Conservation (phyloP, 2,329 filamentous ascomycete genomes). For the Colletotrichum tropicale region DNA sequence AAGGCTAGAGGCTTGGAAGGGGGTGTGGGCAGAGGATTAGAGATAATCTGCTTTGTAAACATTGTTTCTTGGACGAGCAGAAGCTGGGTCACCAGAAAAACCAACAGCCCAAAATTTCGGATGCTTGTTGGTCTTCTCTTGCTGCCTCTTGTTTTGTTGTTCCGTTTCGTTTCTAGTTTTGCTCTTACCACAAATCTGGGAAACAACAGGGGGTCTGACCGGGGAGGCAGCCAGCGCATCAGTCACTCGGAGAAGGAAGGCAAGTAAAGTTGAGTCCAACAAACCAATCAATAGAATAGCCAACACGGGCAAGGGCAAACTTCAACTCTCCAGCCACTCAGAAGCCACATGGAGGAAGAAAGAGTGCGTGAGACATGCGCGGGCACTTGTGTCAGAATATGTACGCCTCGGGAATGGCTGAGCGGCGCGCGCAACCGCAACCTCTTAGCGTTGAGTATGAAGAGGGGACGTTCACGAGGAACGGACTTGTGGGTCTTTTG, state of each 20-base stretch:
- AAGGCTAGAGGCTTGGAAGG: background rate
- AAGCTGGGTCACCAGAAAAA: background rate
- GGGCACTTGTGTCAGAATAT: constrained; percentile 13
- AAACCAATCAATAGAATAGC: background rate
- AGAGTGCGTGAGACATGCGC: constrained; percentile 5
- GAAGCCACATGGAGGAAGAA: background rate
- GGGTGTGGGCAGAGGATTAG: background rate
- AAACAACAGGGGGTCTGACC: background rate
- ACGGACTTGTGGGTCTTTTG: background rate
- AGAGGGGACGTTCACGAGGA: background rate
- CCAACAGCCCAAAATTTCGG: background rate
- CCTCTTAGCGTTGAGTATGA: background rate
- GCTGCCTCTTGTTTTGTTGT: background rate
- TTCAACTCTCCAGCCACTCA: background rate
- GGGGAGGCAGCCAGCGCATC: constrained; percentile 5
- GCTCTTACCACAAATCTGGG: background rate
- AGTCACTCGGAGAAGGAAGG: background rate
- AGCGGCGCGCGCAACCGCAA: background rate
- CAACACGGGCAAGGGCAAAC: background rate
- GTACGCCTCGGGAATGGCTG: constrained; percentile 18
- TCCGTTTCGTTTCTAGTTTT: background rate
- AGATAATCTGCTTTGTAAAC: background rate
- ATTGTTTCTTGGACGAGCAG: background rate
- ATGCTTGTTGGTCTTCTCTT: background rate
- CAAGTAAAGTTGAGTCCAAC: background rate